Evolutionary conservation across 2,329 filamentous ascomycete species (phyloP).

Genomic region (Raffaelea deltoideospora): DNA sequence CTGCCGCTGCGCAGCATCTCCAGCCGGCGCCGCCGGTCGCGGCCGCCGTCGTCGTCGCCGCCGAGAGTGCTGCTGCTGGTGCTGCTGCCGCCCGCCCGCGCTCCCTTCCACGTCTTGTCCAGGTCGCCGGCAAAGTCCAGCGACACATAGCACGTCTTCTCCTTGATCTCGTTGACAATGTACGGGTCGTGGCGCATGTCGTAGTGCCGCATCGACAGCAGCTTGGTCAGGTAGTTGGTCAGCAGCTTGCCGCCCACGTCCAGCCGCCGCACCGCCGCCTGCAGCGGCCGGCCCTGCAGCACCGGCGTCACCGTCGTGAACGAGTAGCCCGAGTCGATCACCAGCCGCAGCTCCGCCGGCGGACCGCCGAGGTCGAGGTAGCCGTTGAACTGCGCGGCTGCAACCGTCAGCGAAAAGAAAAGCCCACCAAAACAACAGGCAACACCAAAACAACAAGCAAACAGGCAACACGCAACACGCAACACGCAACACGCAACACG

Average conservation of each 20-base stretch:
- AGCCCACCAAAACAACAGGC: constrained; percentile 3
- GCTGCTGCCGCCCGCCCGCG: constrained; percentile 19
- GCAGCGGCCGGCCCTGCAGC: constrained; percentile 64
- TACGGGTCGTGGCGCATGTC: constrained; percentile 91
- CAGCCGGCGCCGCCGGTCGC: constrained; percentile 36
- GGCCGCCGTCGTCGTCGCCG: constrained; percentile 22
- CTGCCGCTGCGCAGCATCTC: constrained; percentile 28
- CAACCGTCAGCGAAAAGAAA: not conserved
- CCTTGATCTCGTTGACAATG: constrained; percentile 93
- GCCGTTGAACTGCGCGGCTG: constrained; percentile 62
- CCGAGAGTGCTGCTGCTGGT: too few species aligned
- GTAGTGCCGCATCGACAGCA: constrained; percentile 81
- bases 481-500: not conserved
- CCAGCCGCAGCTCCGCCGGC: constrained; percentile 59
- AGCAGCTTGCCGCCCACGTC: constrained; percentile 87
- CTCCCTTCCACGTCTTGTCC: constrained; percentile 71
- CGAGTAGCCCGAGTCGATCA: constrained; percentile 86
- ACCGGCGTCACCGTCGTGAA: constrained; percentile 84
- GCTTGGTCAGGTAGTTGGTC: constrained; percentile 81
- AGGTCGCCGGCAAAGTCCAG: constrained; percentile 63
- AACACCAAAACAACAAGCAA: not conserved
- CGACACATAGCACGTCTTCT: constrained; percentile 71
- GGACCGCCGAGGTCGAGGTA: constrained; percentile 45
- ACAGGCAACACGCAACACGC: not conserved
- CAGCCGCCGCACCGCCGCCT: constrained; percentile 67